These are phyloP conservation scores for Neofusicoccum sp. DNA, from an alignment of 2,329 filamentous ascomycete genomes.

Conservation along the genomic window DNA sequence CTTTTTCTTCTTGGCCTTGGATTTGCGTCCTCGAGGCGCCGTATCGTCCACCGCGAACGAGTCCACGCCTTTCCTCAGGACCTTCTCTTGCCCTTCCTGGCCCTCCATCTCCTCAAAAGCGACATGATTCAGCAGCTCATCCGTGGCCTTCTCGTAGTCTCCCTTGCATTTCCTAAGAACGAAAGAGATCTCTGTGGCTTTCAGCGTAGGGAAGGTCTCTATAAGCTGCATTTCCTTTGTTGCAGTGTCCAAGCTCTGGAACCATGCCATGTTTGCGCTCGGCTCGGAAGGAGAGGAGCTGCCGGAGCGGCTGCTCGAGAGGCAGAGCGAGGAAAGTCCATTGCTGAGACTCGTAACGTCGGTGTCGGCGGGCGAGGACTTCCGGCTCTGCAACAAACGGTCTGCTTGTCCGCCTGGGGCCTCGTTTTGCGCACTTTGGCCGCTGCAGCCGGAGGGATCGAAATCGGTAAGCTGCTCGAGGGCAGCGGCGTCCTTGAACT, in stretches of 20 bases:
- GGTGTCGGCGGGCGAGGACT: conserved; percentile 45
- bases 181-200: conserved; percentile 62
- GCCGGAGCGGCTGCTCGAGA: conserved; percentile 27
- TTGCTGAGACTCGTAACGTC: conserved; percentile 52
- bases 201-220: conserved; percentile 70
- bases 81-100: conserved; percentile 42
- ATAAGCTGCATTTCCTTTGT: conserved; percentile 64
- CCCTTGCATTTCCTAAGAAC: conserved; percentile 66
- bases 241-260: conserved; percentile 35
- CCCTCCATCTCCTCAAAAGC: conserved; percentile 69
- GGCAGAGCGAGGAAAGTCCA: conserved; percentile 40
- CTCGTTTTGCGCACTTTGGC: conserved; percentile 31
- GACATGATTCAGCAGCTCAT: conserved; percentile 75
- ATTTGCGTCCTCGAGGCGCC: conserved; percentile 40
- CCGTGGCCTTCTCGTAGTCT: conserved; percentile 68
- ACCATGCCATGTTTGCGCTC: conserved; percentile 26
- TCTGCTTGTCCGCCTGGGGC: conserved; percentile 21
- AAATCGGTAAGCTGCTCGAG: conserved; percentile 73
- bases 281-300: background rate
- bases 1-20: conserved; percentile 46
- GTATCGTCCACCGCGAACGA: conserved; percentile 66
- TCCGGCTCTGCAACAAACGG: conserved; percentile 18
- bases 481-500: conserved; percentile 62
- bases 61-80: conserved; percentile 70
- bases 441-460: conserved; percentile 71